phyloP scores from a whole-genome alignment of 768 basidiomycete genomes.

The Boletus rufocinnamomeus region DNA sequence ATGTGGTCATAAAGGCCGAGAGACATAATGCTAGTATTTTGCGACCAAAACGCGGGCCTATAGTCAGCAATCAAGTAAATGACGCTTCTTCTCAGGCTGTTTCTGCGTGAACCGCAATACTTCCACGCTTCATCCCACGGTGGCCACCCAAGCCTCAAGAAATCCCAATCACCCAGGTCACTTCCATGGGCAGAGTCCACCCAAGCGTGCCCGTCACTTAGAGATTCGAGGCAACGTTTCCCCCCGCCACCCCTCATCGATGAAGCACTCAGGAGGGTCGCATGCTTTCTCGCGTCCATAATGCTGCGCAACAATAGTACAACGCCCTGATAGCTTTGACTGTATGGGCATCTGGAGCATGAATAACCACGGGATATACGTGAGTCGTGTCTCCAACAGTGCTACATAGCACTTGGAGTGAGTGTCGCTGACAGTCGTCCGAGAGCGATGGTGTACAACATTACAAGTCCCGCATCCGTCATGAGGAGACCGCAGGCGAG shows the following conservation, averaged over 20 bases:
- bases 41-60: not conserved
- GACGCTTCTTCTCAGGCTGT: not conserved
- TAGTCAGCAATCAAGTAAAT: not conserved
- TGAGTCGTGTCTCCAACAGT: constrained; percentile 39
- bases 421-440: not conserved
- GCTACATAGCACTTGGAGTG: constrained; percentile 8
- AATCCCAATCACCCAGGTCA: constrained; percentile 45
- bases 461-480: constrained; percentile 37
- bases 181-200: constrained; percentile 45
- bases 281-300: constrained; percentile 38
- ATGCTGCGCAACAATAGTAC: constrained; percentile 13
- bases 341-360: constrained; percentile 52
- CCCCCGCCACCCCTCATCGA: constrained; percentile 29
- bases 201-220: constrained; percentile 54
- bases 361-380: constrained; percentile 47
- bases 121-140: constrained; percentile 49
- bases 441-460: constrained; percentile 46
- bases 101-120: not conserved
- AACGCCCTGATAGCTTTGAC: constrained; percentile 45
- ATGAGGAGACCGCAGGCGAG: constrained; percentile 54
- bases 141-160: constrained; percentile 58
- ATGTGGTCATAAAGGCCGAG: not conserved
- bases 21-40: too few species aligned
- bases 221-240: constrained; percentile 50
- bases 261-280: constrained; percentile 45